Percentiles rank a stretch among this genome's conserved stretches.
Evolutionary conservation across 2,329 filamentous ascomycete genomes (phyloP).

Genomic region (Plenodomus tracheiphilus): DNA sequence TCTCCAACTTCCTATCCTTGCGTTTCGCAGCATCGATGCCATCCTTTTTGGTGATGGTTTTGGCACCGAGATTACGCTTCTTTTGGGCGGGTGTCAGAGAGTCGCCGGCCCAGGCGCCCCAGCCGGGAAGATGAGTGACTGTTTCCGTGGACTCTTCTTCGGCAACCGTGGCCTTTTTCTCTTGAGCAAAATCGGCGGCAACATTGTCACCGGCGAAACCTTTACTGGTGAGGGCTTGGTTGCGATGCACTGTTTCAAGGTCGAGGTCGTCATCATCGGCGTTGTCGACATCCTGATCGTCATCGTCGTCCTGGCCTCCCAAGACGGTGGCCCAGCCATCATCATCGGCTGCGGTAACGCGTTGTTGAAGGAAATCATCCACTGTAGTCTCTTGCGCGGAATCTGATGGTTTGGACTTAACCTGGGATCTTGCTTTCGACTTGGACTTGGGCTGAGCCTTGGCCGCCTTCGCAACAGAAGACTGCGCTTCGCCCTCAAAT

Average conservation of each 20-base stretch:
- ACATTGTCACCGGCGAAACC: conserved; percentile 90
- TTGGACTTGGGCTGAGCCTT: conserved; percentile 19
- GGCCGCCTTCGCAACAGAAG: conserved; percentile 2
- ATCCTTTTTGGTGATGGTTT: conserved; percentile 64
- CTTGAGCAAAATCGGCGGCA: conserved; percentile 74
- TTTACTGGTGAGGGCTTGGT: conserved; percentile 71
- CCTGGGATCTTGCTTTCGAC: conserved; percentile 20
- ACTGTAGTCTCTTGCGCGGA: conserved; percentile 18
- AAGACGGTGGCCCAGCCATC: conserved; percentile 52
- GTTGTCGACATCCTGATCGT: conserved; percentile 26
- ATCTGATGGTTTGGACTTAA: conserved; percentile 16
- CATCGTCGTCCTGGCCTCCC: conserved; percentile 38
- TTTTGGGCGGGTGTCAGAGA: conserved; percentile 73
- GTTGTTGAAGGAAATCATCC: conserved; percentile 36
- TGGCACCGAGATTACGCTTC: conserved; percentile 55
- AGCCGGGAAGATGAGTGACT: conserved; percentile 86
- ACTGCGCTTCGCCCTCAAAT: conserved; percentile 9
- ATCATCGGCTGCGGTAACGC: conserved; percentile 40
- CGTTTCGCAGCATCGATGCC: conserved; percentile 77
- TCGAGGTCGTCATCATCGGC: conserved; percentile 48
- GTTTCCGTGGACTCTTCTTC: conserved; percentile 83
- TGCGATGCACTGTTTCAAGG: conserved; percentile 49
- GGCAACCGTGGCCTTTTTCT: conserved; percentile 72
- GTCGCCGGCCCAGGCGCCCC: conserved; percentile 89
- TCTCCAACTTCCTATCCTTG: conserved; percentile 78